These are phyloP conservation scores for Rubia tinctorum DNA, from an alignment of 305 asterid species.

Conservation along the genomic window DNA sequence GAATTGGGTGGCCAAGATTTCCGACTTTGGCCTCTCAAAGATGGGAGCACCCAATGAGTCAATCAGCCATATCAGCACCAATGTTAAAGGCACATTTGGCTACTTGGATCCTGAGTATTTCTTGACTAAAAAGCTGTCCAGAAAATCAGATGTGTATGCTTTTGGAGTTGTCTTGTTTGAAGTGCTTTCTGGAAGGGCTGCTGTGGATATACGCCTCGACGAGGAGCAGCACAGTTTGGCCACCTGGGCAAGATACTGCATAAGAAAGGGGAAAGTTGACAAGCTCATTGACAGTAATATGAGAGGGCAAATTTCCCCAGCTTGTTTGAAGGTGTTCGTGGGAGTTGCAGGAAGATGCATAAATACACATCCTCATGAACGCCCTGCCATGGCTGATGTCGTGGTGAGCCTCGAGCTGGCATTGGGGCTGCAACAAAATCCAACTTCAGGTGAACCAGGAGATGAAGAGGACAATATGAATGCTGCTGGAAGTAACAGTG, in stretches of 20 bases:
- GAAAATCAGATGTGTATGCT: slow-evolving; percentile 67
- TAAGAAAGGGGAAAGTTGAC: slow-evolving; percentile 49
- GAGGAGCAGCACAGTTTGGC: slow-evolving; percentile 63
- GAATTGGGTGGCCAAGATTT: slow-evolving; percentile 65
- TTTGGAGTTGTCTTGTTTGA: slow-evolving; percentile 73
- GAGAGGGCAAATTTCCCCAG: slow-evolving; percentile 39
- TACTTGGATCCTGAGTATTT: slow-evolving; percentile 66
- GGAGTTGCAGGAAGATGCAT: slow-evolving; percentile 61
- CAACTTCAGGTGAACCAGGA: slow-evolving; percentile 22
- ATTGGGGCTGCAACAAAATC: slow-evolving; percentile 42
- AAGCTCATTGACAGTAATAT: slow-evolving; percentile 45
- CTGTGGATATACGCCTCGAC: slow-evolving; percentile 41
- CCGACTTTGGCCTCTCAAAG: slow-evolving; percentile 74
- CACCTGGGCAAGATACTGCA: slow-evolving; percentile 60
- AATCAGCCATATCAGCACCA: slow-evolving; percentile 54
- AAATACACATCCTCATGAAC: slow-evolving; percentile 48
- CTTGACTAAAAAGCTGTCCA: slow-evolving; percentile 44
- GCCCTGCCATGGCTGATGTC: slow-evolving; percentile 69
- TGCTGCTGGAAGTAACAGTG: slow-evolving; percentile 32
- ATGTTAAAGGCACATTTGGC: slow-evolving; percentile 61
- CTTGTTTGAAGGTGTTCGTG: slow-evolving; percentile 49
- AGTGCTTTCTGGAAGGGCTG: slow-evolving; percentile 58
- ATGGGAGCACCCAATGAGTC: slow-evolving; percentile 56
- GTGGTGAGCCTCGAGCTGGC: slow-evolving; percentile 55
- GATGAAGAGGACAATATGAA: slow-evolving; percentile 36